Evolutionary conservation across 805 yeast genomes (phyloP).

Genomic region (Ogataea nitratoaversa): DNA sequence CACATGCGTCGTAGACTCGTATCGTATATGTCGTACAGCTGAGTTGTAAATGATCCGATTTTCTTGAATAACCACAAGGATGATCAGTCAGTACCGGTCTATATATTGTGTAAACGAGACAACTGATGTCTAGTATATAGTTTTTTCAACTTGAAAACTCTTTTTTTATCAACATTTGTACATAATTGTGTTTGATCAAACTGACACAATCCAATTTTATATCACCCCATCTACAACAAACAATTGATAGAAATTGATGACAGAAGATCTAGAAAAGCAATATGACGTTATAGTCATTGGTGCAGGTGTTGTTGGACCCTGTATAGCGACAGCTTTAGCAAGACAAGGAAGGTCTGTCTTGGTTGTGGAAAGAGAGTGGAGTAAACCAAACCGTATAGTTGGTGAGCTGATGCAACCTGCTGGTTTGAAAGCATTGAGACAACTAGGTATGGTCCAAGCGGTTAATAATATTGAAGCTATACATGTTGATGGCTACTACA

Average conservation of each 20-base stretch:
- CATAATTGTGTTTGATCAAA: too few species aligned
- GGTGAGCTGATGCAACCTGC: conserved; percentile 98
- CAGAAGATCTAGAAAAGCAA: conserved; percentile 5
- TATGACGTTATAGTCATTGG: conserved; percentile 90
- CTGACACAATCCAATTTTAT: background rate
- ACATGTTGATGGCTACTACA: conserved; percentile 74
- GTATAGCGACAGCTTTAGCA: conserved; percentile 84
- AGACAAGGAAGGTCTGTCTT: conserved; percentile 83
- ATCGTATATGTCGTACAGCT: conserved; percentile 1
- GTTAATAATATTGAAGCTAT: conserved; percentile 74
- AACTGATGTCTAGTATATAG: too few species aligned
- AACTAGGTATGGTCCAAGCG: conserved; percentile 78
- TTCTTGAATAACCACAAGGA: background rate
- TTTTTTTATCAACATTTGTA: too few species aligned
- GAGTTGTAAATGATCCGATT: background rate
- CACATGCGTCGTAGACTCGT: background rate
- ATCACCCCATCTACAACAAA: background rate
- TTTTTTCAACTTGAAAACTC: too few species aligned
- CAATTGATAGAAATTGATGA: background rate
- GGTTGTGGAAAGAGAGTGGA: conserved; percentile 83
- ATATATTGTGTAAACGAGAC: too few species aligned
- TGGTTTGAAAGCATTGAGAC: conserved; percentile 80
- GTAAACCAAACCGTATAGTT: conserved; percentile 90
- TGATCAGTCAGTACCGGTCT: too few species aligned
- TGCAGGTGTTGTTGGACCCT: conserved; percentile 98